Conservation (phyloP, 192 early-diverging fungal species). For the Coemansia sp. region DNA sequence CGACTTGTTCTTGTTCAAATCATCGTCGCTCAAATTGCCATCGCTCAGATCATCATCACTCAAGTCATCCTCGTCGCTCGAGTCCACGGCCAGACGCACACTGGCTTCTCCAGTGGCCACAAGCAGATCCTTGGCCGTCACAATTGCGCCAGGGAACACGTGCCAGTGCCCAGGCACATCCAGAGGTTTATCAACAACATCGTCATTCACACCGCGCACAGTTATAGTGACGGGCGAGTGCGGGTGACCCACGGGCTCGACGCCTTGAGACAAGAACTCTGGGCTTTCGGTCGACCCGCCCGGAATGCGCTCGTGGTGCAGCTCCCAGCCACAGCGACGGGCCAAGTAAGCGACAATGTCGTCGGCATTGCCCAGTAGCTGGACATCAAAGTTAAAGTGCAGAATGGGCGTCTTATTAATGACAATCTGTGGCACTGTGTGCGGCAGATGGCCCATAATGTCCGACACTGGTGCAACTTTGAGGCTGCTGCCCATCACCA, state of each 20-base stretch:
- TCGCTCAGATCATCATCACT: constrained; percentile 1
- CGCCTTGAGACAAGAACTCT: constrained; percentile 24
- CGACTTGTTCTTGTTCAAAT: background rate
- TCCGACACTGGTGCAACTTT: constrained; percentile 93
- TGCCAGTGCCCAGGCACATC: constrained; percentile 48
- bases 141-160: constrained; percentile 38
- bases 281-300: constrained; percentile 53
- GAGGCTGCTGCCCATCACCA: constrained; percentile 95
- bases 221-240: constrained; percentile 7
- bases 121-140: constrained; percentile 41
- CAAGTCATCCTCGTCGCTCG: constrained; percentile 33
- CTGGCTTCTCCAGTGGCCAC: constrained; percentile 35
- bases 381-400: constrained; percentile 87
- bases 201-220: background rate
- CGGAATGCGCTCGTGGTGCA: constrained; percentile 65
- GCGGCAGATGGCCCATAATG: constrained; percentile 83
- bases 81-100: constrained; percentile 30
- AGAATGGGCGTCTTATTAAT: constrained; percentile 88
- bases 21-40: background rate
- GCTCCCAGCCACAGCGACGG: constrained; percentile 71
- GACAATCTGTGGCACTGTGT: constrained; percentile 80
- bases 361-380: constrained; percentile 84
- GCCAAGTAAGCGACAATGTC: constrained; percentile 79
- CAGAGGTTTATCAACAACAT: constrained; percentile 7
- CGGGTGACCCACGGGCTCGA: constrained; percentile 10